Evolutionary conservation across 2,329 filamentous ascomycete species (phyloP).

Genomic region (Apiospora koreana): DNA sequence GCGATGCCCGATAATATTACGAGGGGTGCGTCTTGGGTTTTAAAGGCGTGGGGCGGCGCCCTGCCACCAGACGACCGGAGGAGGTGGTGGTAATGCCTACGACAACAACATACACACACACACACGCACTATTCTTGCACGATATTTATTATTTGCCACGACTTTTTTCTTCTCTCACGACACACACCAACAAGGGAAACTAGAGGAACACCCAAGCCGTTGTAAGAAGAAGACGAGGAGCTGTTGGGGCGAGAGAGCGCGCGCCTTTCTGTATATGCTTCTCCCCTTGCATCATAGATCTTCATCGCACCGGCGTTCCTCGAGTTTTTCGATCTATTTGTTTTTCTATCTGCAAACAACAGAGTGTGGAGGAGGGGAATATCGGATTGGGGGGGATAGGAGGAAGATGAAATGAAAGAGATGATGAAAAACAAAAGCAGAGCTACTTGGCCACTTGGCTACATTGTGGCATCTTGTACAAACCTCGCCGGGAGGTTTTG

Average conservation of each 20-base stretch:
- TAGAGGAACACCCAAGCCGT: neutral
- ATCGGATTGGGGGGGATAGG: neutral
- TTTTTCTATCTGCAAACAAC: neutral
- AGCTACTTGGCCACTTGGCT: conserved; percentile 1
- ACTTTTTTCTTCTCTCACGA: neutral
- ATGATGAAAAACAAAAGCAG: neutral
- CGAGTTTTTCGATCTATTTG: conserved; percentile 5
- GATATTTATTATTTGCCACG: conserved; percentile 6
- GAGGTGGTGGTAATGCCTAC: conserved; percentile 8
- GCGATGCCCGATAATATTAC: conserved; percentile 15
- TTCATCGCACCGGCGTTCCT: conserved; percentile 13
- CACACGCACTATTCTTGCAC: conserved; percentile 8
- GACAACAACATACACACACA: neutral
- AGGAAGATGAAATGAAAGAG: neutral
- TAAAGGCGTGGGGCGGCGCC: conserved; percentile 10
- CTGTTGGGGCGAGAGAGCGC: neutral
- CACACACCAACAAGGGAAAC: neutral
- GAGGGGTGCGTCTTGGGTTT: conserved; percentile 7
- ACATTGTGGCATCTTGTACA: neutral
- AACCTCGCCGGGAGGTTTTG: neutral
- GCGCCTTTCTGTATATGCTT: neutral
- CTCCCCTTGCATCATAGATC: conserved; percentile 9
- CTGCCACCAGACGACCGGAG: conserved; percentile 10
- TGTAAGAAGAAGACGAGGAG: conserved; percentile 1
- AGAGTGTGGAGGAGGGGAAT: neutral